A percentile compares a stretch with the other conserved stretches of the same genome.
Evolutionary conservation across 192 early-diverging fungal species (phyloP).

Genomic region (Linnemannia zychae): DNA sequence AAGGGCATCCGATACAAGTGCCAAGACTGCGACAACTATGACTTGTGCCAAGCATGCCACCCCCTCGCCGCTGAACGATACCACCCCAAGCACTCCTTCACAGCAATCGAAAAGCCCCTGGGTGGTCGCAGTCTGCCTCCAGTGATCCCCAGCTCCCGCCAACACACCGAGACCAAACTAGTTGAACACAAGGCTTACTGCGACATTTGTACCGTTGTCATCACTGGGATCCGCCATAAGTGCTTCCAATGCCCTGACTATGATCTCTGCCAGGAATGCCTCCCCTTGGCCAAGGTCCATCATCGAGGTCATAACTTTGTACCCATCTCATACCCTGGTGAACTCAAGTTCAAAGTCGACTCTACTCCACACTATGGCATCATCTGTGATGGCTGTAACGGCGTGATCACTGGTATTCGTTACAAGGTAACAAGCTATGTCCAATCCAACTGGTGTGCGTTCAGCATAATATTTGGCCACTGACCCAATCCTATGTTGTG

Average conservation of each 20-base stretch:
- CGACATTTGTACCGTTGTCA: constrained; percentile 67
- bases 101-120: constrained; percentile 43
- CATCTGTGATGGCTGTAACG: constrained; percentile 62
- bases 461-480: neutral
- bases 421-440: constrained; percentile 59
- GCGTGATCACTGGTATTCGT: constrained; percentile 58
- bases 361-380: constrained; percentile 53
- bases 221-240: constrained; percentile 70
- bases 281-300: constrained; percentile 51
- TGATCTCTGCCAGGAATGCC: constrained; percentile 72
- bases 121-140: neutral
- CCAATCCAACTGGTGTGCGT: neutral
- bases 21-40: constrained; percentile 65
- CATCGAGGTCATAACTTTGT: constrained; percentile 63
- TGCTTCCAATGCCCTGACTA: constrained; percentile 71
- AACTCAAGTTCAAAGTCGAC: constrained; percentile 36
- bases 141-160: neutral
- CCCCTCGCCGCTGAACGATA: constrained; percentile 31
- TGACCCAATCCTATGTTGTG: neutral
- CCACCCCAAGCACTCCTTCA: constrained; percentile 42
- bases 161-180: neutral
- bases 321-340: constrained; percentile 40
- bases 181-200: constrained; percentile 56
- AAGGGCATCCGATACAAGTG: constrained; percentile 70
- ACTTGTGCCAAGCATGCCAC: constrained; percentile 62